A percentile compares a stretch with the other conserved stretches of the same genome.
These are phyloP conservation scores for Yamadazyma laniorum DNA, from an alignment of 805 yeast genomes.

Conservation along the genomic window DNA sequence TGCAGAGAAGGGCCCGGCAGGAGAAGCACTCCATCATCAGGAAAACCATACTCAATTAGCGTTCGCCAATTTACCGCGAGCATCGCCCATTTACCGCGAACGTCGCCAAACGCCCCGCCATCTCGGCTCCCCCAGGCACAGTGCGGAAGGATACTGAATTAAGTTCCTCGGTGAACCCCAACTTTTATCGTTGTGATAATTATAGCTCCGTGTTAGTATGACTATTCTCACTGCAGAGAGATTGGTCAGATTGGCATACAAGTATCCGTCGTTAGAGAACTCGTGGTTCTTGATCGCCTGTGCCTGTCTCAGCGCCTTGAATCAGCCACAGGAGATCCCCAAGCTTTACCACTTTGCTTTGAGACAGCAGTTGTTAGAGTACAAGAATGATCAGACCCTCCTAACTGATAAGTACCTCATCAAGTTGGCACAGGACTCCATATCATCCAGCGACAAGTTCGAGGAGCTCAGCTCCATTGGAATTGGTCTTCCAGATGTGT, in stretches of 20 bases:
- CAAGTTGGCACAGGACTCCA: slow-evolving; percentile 40
- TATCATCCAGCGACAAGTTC: slow-evolving; percentile 36
- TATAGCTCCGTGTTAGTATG: slow-evolving; percentile 5
- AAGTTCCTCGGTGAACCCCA: too few species aligned
- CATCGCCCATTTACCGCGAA: too few species aligned
- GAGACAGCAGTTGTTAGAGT: slow-evolving; percentile 42
- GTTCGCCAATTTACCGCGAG: too few species aligned
- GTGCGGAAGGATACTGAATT: too few species aligned
- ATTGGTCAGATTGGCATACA: slow-evolving; percentile 49
- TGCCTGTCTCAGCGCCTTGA: slow-evolving; percentile 76
- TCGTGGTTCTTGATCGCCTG: slow-evolving; percentile 81
- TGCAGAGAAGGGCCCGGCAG: background rate
- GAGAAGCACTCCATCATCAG: background rate
- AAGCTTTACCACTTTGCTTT: slow-evolving; percentile 67
- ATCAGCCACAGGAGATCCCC: slow-evolving; percentile 80
- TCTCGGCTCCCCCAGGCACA: too few species aligned
- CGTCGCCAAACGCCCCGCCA: too few species aligned
- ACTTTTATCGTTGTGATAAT: too few species aligned
- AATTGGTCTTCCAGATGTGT: slow-evolving; percentile 40
- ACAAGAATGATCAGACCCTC: slow-evolving; percentile 20
- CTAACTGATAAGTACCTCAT: slow-evolving; percentile 34
- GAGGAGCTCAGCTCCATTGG: slow-evolving; percentile 41
- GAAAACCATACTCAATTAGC: too few species aligned
- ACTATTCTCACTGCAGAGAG: slow-evolving; percentile 47
- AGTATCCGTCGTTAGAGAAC: slow-evolving; percentile 52